Evolutionary conservation across 2,329 filamentous ascomycete species (phyloP).

Genomic region (Capronia coronata): DNA sequence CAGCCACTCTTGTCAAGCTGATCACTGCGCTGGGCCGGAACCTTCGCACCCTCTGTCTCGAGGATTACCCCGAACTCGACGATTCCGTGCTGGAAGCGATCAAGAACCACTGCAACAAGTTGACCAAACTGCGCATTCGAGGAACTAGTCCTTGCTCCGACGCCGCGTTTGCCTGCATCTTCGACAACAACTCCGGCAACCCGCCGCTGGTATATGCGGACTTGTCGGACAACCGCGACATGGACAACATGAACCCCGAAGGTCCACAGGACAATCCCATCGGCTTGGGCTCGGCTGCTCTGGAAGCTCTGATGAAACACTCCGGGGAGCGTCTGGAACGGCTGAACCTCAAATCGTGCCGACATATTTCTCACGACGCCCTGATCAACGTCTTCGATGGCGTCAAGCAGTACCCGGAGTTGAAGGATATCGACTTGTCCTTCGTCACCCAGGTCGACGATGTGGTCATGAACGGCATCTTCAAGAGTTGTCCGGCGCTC

Average conservation of each 20-base stretch:
- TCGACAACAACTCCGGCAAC: constrained; percentile 56
- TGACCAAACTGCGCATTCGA: constrained; percentile 74
- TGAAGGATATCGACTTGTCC: constrained; percentile 68
- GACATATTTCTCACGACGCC: constrained; percentile 66
- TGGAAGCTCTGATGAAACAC: constrained; percentile 76
- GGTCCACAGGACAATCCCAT: constrained; percentile 53
- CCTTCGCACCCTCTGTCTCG: constrained; percentile 72
- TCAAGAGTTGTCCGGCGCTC: constrained; percentile 42
- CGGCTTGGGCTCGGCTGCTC: constrained; percentile 69
- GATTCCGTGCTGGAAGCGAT: constrained; percentile 65
- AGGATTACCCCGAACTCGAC: constrained; percentile 57
- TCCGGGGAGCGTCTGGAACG: constrained; percentile 60
- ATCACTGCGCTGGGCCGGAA: constrained; percentile 56
- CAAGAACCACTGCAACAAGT: constrained; percentile 58
- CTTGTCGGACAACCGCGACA: constrained; percentile 67
- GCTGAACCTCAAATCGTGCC: constrained; percentile 75
- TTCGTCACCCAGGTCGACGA: constrained; percentile 51
- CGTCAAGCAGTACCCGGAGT: constrained; percentile 57
- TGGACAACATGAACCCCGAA: constrained; percentile 63
- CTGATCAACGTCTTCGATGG: constrained; percentile 68
- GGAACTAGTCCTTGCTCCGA: constrained; percentile 73
- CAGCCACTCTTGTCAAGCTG: constrained; percentile 54
- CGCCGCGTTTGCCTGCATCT: constrained; percentile 63
- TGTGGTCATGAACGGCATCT: constrained; percentile 40
- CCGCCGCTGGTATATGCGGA: constrained; percentile 64